Conservation (phyloP, 306 rosid species). For the Pterocarpus macrocarpus region DNA sequence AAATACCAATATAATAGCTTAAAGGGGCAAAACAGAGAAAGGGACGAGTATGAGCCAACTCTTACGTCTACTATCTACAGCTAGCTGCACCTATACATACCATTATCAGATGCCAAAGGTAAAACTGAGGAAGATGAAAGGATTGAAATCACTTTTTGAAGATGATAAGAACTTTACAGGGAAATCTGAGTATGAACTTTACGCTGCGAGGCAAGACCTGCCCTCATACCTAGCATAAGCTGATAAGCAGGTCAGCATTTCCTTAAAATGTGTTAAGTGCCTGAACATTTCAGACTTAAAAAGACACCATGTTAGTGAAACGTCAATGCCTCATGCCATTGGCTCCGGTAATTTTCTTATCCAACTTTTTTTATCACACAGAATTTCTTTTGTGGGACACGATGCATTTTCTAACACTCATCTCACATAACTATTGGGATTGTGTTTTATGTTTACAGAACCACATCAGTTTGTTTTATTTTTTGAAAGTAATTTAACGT, state of each 20-base stretch:
- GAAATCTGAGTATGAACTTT: slow-evolving; percentile 30
- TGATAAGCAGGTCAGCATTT: slow-evolving; percentile 38
- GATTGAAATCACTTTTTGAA: not conserved
- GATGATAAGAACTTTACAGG: slow-evolving; percentile 36
- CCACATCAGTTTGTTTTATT: too few species aligned
- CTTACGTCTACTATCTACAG: slow-evolving; percentile 4
- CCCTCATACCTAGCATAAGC: not conserved
- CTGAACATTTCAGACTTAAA: slow-evolving; percentile 29
- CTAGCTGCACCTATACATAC: not conserved
- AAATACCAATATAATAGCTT: not conserved
- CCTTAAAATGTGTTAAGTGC: slow-evolving; percentile 42
- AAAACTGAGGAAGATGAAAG: slow-evolving; percentile 25
- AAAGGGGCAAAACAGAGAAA: slow-evolving; percentile 24
- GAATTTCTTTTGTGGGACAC: too few species aligned
- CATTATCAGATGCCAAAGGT: not conserved
- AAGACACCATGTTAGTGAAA: slow-evolving; percentile 22
- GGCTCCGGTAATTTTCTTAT: not conserved
- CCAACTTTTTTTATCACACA: not conserved
- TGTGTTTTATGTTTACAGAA: not conserved
- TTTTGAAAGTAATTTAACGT: too few species aligned
- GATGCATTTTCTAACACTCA: too few species aligned
- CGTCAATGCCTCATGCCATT: slow-evolving; percentile 24
- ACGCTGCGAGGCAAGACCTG: slow-evolving; percentile 18
- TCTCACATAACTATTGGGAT: not conserved
- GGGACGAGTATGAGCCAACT: not conserved